phyloP scores from a whole-genome alignment of 2,329 filamentous ascomycete genomes.

The Pestalotiopsis sp. region DNA sequence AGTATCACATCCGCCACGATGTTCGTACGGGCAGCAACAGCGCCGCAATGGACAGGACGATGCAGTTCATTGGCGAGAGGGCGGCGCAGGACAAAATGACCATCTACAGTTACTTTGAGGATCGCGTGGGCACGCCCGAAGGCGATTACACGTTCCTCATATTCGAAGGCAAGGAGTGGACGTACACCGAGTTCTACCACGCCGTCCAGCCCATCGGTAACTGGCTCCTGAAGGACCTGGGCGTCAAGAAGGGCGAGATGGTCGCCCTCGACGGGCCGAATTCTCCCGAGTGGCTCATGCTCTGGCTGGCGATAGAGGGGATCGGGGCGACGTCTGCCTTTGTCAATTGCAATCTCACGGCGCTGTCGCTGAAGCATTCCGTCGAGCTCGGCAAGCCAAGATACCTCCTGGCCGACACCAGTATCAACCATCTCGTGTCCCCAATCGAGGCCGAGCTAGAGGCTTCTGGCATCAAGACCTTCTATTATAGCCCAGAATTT shows the following conservation, averaged over 20 bases:
- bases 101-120: constrained; percentile 27
- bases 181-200: constrained; percentile 57
- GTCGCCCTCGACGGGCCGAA: constrained; percentile 70
- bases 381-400: constrained; percentile 58
- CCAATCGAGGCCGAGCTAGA: constrained; percentile 60
- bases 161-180: constrained; percentile 63
- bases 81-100: constrained; percentile 20
- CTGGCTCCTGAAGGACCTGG: constrained; percentile 59
- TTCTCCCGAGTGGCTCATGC: constrained; percentile 65
- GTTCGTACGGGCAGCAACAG: constrained; percentile 43
- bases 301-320: constrained; percentile 65
- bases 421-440: constrained; percentile 52
- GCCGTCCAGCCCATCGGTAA: constrained; percentile 60
- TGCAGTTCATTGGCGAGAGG: background rate
- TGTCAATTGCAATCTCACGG: constrained; percentile 70
- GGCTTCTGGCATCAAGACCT: constrained; percentile 56
- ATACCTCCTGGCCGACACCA: constrained; percentile 60
- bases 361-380: constrained; percentile 66
- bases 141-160: constrained; percentile 41
- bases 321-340: constrained; percentile 69
- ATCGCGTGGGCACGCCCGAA: constrained; percentile 21
- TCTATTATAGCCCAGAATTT: constrained; percentile 50
- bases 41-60: constrained; percentile 17
- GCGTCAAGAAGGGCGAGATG: constrained; percentile 60
- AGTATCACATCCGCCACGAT: constrained; percentile 67